These are phyloP conservation scores for Populus ilicifolia DNA, from an alignment of 345 rosid genomes.

Conservation along the genomic window DNA sequence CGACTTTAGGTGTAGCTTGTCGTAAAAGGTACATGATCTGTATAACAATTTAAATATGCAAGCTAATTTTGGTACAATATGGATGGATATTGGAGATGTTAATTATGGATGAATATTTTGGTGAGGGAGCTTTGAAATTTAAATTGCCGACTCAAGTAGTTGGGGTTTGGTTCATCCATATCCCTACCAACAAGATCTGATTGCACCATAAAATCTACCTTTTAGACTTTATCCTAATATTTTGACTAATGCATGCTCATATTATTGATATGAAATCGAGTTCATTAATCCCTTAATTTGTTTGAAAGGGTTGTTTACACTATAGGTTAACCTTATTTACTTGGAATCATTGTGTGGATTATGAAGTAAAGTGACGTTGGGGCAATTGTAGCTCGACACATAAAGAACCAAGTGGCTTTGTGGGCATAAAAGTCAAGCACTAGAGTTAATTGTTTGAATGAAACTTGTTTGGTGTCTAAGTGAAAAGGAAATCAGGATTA, in stretches of 20 bases:
- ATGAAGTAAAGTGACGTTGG: not conserved
- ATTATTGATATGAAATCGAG: not conserved
- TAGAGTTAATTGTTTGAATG: not conserved
- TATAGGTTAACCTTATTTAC: not conserved
- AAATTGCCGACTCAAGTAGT: conserved; percentile 28
- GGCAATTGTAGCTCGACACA: not conserved
- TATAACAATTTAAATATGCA: no score
- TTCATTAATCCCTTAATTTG: no score
- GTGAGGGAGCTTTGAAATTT: conserved; percentile 18
- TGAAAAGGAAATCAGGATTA: not conserved
- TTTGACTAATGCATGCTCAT: not conserved
- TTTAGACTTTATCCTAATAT: not conserved
- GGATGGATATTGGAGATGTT: not conserved
- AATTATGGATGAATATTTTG: conserved; percentile 32
- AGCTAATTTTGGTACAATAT: no score
- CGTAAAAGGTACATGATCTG: no score
- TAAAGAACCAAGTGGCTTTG: not conserved
- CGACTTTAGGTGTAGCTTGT: no score
- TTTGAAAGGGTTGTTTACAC: not conserved
- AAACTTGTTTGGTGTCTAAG: not conserved
- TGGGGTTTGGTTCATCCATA: conserved; percentile 42
- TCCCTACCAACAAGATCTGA: conserved; percentile 28
- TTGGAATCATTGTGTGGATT: not conserved
- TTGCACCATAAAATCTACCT: not conserved
- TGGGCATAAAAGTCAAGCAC: not conserved